A percentile compares a stretch with the other conserved stretches of the same genome.
Evolutionary conservation across 2,329 filamentous ascomycete species (phyloP).

Genomic region (Anthostomella pinea): DNA sequence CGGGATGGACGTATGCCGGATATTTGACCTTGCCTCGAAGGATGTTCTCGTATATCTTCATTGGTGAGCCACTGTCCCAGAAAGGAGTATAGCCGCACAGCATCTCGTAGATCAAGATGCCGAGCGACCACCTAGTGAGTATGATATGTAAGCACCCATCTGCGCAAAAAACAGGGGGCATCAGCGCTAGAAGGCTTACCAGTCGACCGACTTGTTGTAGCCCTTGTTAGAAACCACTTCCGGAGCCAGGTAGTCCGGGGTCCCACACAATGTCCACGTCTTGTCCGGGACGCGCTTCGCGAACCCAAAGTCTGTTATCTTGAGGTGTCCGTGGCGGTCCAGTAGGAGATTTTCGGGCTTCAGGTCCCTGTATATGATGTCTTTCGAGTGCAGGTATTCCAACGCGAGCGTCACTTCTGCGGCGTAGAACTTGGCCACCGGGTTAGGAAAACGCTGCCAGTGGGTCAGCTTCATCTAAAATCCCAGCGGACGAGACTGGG

Average conservation of each 20-base stretch:
- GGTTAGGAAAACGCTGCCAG: constrained; percentile 91
- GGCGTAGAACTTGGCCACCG: constrained; percentile 98
- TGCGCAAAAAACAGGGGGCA: constrained; percentile 7
- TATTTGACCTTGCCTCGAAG: constrained; percentile 95
- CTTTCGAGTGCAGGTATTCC: constrained; percentile 89
- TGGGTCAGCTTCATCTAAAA: constrained; percentile 12
- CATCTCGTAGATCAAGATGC: constrained; percentile 99
- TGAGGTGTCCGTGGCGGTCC: constrained; percentile 89
- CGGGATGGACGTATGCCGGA: constrained; percentile 89
- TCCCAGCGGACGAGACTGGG: neutral
- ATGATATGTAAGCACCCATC: constrained; percentile 6
- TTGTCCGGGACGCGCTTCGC: constrained; percentile 98
- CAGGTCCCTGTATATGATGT: constrained; percentile 97
- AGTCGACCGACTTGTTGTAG: constrained; percentile 99
- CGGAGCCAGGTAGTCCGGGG: constrained; percentile 93
- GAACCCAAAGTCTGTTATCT: constrained; percentile 98
- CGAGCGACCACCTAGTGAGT: constrained; percentile 82
- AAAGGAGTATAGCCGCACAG: constrained; percentile 98
- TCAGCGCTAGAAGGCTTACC: constrained; percentile 61
- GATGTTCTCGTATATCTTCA: constrained; percentile 99
- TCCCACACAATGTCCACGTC: constrained; percentile 97
- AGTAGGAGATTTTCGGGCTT: constrained; percentile 93
- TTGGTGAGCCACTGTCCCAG: constrained; percentile 95
- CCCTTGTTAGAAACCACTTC: constrained; percentile 99
- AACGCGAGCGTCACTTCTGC: constrained; percentile 94